A percentile compares a stretch with the other conserved stretches of the same genome.
phyloP scores from a whole-genome alignment of 2,329 filamentous ascomycete species.

The Grosmannia serpens region DNA sequence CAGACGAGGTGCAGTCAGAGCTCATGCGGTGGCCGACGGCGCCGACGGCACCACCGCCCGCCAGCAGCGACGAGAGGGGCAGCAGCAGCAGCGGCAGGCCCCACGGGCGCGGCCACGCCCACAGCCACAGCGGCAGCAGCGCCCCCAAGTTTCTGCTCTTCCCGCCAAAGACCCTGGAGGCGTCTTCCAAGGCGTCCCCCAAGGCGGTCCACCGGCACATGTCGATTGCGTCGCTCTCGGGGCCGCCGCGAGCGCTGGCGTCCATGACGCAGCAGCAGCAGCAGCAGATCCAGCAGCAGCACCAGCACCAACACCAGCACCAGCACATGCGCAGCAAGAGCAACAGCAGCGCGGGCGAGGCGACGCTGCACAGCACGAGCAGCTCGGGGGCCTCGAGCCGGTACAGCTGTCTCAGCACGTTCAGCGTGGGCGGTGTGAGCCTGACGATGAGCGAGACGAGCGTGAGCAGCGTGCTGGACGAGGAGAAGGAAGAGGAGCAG shows the following conservation, averaged over 20 bases:
- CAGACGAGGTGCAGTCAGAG: background rate
- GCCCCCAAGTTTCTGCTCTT: background rate
- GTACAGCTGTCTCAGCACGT: background rate
- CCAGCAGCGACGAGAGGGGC: background rate
- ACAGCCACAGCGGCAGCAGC: background rate
- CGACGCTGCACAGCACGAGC: background rate
- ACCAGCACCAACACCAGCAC: background rate
- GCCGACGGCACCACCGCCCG: background rate
- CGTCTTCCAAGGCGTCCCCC: background rate
- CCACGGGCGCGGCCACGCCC: background rate
- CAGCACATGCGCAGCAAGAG: conserved; percentile 11
- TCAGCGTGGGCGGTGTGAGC: conserved; percentile 2
- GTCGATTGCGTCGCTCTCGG: background rate
- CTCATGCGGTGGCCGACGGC: background rate
- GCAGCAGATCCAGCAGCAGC: background rate
- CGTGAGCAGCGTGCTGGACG: background rate
- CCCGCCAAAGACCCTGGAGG: background rate
- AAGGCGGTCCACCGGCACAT: background rate
- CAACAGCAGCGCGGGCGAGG: conserved; percentile 8
- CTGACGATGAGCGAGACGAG: background rate
- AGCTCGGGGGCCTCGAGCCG: conserved; percentile 2
- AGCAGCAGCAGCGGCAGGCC: background rate
- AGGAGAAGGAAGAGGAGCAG: background rate
- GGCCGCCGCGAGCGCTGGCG: background rate
- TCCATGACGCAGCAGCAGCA: background rate